Evolutionary conservation across 2,329 filamentous ascomycete genomes (phyloP), one percentile per base, ranked within the genome.

Genomic region (Alternaria solani): DNA sequence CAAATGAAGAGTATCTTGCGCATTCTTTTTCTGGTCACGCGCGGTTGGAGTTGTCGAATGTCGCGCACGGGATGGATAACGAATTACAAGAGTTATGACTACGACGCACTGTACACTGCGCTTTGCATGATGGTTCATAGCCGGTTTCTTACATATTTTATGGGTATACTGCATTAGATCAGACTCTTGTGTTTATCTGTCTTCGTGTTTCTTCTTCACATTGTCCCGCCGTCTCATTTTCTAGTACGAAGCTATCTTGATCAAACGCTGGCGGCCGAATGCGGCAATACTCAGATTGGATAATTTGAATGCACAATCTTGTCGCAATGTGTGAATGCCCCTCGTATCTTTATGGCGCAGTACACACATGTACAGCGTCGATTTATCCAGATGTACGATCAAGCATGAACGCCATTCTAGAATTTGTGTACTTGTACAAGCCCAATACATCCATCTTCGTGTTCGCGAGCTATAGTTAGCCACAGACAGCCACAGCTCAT

Each of bases 381-480:
- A 14, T 11, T 41, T 41, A 41, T 23, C 0, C 11, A 1, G 18
- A 23, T 23, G 36, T 18, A 18, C n/a, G n/a, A 39, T 8, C 5
- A 18, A 39, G 36, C 34, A 38, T n/a, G 38, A 39, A 6, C 38
- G 3, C 9, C n/a, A 8, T 8, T 20, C 38, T 39, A 20, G 38
- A 20, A 9, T 11, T 39, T 39, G 38, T 41, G 2, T 41, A 41
- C 23, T 23, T 23, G 38, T 47, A 32, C 44, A 47, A 32, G 20
- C 9, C 18, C 9, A 12, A 41, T 41, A 14, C 6, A 23, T 28
- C 26, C 43, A n/a, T 20, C 43, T 32, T 26, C 46, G 46, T 49
- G 46, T 49, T 49, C 46, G 46, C 46, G 20, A 26, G 1, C 46
- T 49, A 49, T n/a, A 49, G 28, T 48, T 48, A 49, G 46, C 32